Base-by-base conservation (phyloP, 2,329 filamentous ascomycete genomes). In the Septoria petroselini region DNA sequence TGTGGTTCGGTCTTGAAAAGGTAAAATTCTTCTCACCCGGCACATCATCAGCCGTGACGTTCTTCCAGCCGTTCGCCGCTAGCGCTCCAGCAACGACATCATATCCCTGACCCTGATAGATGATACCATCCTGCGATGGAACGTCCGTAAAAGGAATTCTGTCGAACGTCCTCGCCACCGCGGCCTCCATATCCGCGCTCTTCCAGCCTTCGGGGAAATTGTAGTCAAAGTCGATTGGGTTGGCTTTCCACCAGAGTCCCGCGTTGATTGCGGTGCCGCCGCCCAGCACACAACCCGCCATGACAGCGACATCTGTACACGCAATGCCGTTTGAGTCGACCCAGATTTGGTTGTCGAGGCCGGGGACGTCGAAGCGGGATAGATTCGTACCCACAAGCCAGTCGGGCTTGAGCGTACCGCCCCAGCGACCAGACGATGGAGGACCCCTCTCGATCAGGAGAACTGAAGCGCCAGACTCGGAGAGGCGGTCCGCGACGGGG, bases 191-290 rank as follows among this genome's bases (percentile, higher is more conserved):
- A 58, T 88, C 83, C 4, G 70, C 64, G 14, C 80, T 75, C 67
- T 85, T 82, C 86, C 86, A 90, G 23, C 85, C 85, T 1, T 70
- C 57, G 1, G 86, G 86, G 71, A 86, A 90, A 65, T 85, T 85
- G 64, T 79, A 76, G 64, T 89, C 82, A 73, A 85, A 89, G 64
- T 89, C 86, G 6, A 71, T 65, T 4, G 78, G 73, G 53, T 83
- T 79, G 0, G 85, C 76, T 65, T 79, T 82, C 76, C 81, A 85
- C 78, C 82, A 86, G 27, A 87, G 73, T 37, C 81, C 83, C 42
- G 84, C 80, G 58, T 87, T 88, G 61, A 86, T 74, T 21, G 81
- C 79, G 11, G 81, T 79, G 6, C 81, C 81, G 48, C 84, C 85
- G 41, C 85, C 85, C 2, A 88, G 75, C 35, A 88, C 74, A 54